Conservation (phyloP, 805 yeast species). For the Barnettozyma siamensis region DNA sequence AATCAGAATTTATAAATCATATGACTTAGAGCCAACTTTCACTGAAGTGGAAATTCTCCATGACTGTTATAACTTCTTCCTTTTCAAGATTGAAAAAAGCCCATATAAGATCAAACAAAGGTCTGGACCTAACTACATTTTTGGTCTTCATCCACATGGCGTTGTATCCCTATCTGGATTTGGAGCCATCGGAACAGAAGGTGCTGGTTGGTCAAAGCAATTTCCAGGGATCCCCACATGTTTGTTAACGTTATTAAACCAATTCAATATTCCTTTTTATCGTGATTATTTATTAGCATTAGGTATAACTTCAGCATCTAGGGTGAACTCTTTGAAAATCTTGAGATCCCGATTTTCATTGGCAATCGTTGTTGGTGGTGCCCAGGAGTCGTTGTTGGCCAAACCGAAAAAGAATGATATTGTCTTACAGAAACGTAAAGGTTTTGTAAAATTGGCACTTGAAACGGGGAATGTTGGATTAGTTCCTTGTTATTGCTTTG, state of each 20-base stretch:
- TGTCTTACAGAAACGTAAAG: slow-evolving; percentile 73
- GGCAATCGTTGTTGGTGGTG: slow-evolving; percentile 93
- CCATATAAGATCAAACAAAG: slow-evolving; percentile 29
- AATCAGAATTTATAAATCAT: slow-evolving; percentile 59
- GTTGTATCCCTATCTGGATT: slow-evolving; percentile 88
- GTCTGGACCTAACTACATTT: slow-evolving; percentile 73
- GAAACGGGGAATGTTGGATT: slow-evolving; percentile 69
- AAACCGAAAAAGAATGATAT: slow-evolving; percentile 56
- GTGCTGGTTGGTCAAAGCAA: slow-evolving; percentile 56
- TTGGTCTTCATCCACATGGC: slow-evolving; percentile 96
- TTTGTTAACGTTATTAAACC: slow-evolving; percentile 74
- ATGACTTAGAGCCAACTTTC: slow-evolving; percentile 70
- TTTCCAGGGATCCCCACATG: slow-evolving; percentile 85
- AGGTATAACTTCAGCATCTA: slow-evolving; percentile 83
- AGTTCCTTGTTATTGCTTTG: slow-evolving; percentile 89
- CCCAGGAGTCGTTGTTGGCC: slow-evolving; percentile 77
- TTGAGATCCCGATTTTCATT: slow-evolving; percentile 65
- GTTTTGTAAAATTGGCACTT: slow-evolving; percentile 83
- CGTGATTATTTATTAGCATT: slow-evolving; percentile 77
- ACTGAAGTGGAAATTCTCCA: slow-evolving; percentile 28
- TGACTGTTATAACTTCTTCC: slow-evolving; percentile 14
- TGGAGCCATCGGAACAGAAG: slow-evolving; percentile 79
- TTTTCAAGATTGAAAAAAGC: slow-evolving; percentile 17
- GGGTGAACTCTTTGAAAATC: slow-evolving; percentile 59
- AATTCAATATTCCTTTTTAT: slow-evolving; percentile 78